Percentiles rank a stretch among this genome's conserved stretches.
Conservation (phyloP, 352 stramenopile genomes). For the Phytophthora syringae region DNA sequence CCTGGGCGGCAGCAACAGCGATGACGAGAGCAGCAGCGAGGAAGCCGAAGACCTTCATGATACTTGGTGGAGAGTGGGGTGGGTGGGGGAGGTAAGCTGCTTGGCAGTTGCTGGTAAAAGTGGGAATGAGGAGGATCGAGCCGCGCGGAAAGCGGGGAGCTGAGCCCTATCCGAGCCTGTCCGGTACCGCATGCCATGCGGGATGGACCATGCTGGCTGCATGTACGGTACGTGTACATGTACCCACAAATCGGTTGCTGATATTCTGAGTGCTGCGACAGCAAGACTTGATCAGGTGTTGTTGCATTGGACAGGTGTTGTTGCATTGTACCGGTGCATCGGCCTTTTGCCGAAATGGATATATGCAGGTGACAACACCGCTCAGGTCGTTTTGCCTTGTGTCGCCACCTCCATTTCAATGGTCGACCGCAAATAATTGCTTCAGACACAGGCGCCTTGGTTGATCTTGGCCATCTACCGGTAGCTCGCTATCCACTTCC, state of each 20-base stretch:
- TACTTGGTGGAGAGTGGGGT: conserved; percentile 22
- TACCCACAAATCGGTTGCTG: neutral
- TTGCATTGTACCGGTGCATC: neutral
- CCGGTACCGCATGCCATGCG: neutral
- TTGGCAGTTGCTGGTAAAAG: conserved; percentile 51
- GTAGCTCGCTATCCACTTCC: no score
- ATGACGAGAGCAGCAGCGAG: conserved; percentile 50
- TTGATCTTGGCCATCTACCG: no score
- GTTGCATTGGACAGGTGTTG: neutral
- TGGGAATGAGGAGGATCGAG: conserved; percentile 34
- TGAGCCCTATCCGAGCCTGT: neutral
- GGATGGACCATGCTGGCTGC: no score
- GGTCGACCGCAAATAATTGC: neutral
- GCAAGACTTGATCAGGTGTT: neutral
- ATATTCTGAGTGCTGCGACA: neutral
- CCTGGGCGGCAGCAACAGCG: conserved; percentile 35
- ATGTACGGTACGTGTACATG: no score
- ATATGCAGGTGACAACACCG: neutral
- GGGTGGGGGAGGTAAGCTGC: conserved; percentile 27
- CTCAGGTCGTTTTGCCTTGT: no score
- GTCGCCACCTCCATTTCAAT: neutral
- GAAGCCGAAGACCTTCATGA: conserved; percentile 53
- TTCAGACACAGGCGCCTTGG: no score
- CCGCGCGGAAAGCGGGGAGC: neutral
- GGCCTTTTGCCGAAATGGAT: neutral